phyloP scores from a whole-genome alignment of 805 yeast genomes.

The Wickerhamomyces canadensis region DNA sequence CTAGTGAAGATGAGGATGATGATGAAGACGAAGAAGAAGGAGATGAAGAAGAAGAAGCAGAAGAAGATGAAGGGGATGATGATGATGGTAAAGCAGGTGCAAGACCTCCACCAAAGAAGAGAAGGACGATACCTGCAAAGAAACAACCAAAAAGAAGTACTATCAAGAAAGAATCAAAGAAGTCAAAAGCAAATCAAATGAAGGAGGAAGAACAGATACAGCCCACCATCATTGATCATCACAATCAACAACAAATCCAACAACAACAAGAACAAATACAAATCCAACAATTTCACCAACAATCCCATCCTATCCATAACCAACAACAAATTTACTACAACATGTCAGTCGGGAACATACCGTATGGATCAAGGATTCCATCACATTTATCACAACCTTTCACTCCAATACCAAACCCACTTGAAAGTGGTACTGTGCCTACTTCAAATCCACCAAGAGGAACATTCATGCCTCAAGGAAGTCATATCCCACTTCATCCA shows the following conservation, averaged over 20 bases:
- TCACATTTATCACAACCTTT: too few species aligned
- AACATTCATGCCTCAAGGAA: neutral
- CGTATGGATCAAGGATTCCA: too few species aligned
- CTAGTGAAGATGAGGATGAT: constrained; percentile 15
- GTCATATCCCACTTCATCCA: constrained; percentile 1
- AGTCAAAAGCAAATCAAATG: too few species aligned
- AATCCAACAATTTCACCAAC: constrained; percentile 4
- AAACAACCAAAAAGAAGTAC: neutral
- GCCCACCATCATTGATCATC: too few species aligned
- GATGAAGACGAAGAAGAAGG: constrained; percentile 14
- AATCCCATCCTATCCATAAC: constrained; percentile 2
- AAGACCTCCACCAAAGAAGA: constrained; percentile 5
- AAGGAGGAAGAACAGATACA: too few species aligned
- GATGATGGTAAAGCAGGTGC: too few species aligned
- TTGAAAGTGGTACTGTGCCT: too few species aligned
- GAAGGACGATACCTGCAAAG: constrained; percentile 1
- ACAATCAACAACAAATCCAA: constrained; percentile 1
- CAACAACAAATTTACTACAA: neutral
- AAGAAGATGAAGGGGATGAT: constrained; percentile 11
- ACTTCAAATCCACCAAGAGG: constrained; percentile 4
- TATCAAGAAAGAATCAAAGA: constrained; percentile 1
- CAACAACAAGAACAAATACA: constrained; percentile 4
- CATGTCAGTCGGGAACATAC: neutral
- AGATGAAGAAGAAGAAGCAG: constrained; percentile 9
- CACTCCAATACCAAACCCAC: too few species aligned